These are phyloP conservation scores for Neurospora sublineolata DNA, from an alignment of 495 filamentous ascomycete species.

Conservation along the genomic window DNA sequence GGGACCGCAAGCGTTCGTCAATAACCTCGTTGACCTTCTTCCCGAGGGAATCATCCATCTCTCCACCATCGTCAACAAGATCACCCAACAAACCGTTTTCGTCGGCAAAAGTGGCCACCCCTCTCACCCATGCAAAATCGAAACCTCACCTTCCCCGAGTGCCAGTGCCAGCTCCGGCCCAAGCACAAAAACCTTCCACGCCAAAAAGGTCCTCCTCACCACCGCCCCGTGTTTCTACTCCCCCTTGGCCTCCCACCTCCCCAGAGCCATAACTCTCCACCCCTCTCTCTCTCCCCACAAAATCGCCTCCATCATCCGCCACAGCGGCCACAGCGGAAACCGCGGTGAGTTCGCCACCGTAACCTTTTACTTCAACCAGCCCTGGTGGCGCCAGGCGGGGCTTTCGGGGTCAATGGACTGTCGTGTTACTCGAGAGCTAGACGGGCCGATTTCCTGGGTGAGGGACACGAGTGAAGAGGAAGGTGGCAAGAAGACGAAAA, in stretches of 20 bases:
- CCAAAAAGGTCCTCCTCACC: constrained; percentile 27
- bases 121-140: background rate
- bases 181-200: constrained; percentile 9
- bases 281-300: constrained; percentile 4
- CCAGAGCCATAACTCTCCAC: constrained; percentile 18
- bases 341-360: constrained; percentile 29
- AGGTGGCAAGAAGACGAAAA: constrained; percentile 18
- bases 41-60: background rate
- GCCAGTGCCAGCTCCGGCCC: background rate
- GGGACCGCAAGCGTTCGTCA: constrained; percentile 5
- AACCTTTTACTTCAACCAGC: constrained; percentile 12
- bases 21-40: background rate
- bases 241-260: background rate
- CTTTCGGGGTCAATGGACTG: constrained; percentile 25
- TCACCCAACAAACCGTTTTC: background rate
- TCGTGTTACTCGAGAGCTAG: constrained; percentile 1
- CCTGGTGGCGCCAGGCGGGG: constrained; percentile 28
- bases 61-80: background rate
- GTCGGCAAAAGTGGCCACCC: background rate
- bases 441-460: constrained; percentile 27
- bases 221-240: constrained; percentile 24
- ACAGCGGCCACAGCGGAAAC: constrained; percentile 18
- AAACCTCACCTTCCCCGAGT: background rate
- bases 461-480: constrained; percentile 29
- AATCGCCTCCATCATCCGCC: constrained; percentile 4